phyloP scores from a whole-genome alignment of 192 early-diverging fungal genomes.

The Coemansia sp. region DNA sequence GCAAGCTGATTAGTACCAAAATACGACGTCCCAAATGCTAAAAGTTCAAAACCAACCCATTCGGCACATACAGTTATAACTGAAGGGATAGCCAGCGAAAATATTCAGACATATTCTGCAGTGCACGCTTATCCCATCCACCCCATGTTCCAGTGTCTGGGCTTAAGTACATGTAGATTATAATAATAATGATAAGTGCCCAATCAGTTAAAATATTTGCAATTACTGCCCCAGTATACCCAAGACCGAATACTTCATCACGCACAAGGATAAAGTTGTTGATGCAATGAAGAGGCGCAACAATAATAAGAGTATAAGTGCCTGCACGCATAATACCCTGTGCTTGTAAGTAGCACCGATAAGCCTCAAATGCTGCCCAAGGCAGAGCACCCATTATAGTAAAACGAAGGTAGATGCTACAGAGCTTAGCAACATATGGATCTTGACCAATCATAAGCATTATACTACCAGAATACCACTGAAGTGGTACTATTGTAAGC shows the following conservation, averaged over 20 bases:
- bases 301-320: conserved; percentile 68
- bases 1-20: conserved; percentile 63
- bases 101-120: conserved; percentile 62
- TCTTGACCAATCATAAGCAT: conserved; percentile 68
- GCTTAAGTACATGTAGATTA: conserved; percentile 62
- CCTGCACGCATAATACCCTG: conserved; percentile 84
- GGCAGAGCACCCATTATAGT: conserved; percentile 73
- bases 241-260: conserved; percentile 62
- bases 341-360: conserved; percentile 78
- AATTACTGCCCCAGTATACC: conserved; percentile 80
- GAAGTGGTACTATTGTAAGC: conserved; percentile 2
- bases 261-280: conserved; percentile 81
- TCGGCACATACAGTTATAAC: conserved; percentile 78
- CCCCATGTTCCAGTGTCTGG: conserved; percentile 73
- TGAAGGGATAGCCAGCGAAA: conserved; percentile 73
- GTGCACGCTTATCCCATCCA: conserved; percentile 72
- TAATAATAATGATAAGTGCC: conserved; percentile 63
- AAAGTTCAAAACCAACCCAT: conserved; percentile 78
- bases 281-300: conserved; percentile 71
- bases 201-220: conserved; percentile 71
- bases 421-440: conserved; percentile 59
- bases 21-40: conserved; percentile 70
- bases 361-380: conserved; percentile 74
- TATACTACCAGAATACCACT: conserved; percentile 54
- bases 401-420: conserved; percentile 63